Evolutionary conservation across 306 rosid species (phyloP), one percentile per base, ranked within the genome.

Genomic region (Gastrolobium bilobum): DNA sequence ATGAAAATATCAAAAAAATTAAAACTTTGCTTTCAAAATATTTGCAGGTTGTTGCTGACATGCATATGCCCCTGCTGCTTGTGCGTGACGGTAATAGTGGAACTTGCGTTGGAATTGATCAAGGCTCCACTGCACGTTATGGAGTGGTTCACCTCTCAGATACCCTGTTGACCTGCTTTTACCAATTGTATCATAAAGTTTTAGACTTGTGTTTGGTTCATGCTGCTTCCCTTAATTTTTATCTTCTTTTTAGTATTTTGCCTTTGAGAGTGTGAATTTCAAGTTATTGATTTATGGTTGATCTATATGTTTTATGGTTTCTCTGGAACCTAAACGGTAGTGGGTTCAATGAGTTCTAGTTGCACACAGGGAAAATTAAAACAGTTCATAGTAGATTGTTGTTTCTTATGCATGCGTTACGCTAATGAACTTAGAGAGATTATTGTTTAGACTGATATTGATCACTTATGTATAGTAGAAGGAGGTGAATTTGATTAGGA

Each of bases 11-110:
- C 1, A 33, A 13, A 73, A 83, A 73, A 46, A 10, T 9, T 44
- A 38, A 60, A 74, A 34, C 75, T 74, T 75, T 73, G 38, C 52
- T 42, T 42, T 48, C 20, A 39, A 66, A 1, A 50, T 48, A 26
- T 64, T 14, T 26, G 75, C 89, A 90, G 97, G 67, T 90, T 91
- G 85, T 51, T 85, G 83, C 53, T 91, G 72, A 88, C 92, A 30
- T 93, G 97, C 79, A 91, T 93, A 63, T 93, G 98, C 54, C 98
- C 98, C 3, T 93, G 97, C 84, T 93, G 92, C 39, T 86, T 93
- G 73, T 93, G 98, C 80, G 14, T 91, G 78, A 91, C 97, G 26
- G 68, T 91, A n/a, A 68, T 93, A n/a, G 98, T 93, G 83, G 97
- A 93, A 84, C 70, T 90, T 72, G 97, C 95, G 5, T 81, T 93